Conservation (phyloP, 352 stramenopile genomes). For the Phytophthora agathidicida region DNA sequence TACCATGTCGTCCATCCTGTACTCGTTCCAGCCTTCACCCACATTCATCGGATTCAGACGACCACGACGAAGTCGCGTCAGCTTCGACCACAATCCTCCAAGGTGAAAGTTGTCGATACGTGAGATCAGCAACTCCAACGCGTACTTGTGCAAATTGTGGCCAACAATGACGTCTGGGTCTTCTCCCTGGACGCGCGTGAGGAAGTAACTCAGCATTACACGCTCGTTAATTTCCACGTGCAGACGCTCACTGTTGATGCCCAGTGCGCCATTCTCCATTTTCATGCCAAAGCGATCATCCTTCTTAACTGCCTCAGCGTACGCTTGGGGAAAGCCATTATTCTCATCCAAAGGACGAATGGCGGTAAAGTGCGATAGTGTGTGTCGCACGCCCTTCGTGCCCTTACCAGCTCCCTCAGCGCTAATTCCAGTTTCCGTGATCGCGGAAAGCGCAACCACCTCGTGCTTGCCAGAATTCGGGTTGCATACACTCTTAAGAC, state of each 20-base stretch:
- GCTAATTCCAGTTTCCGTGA: slow-evolving; percentile 80
- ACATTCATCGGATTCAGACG: slow-evolving; percentile 79
- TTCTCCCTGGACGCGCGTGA: slow-evolving; percentile 93
- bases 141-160: slow-evolving; percentile 99
- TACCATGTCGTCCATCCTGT: slow-evolving; percentile 88
- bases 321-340: slow-evolving; percentile 62
- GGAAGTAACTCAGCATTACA: slow-evolving; percentile 86
- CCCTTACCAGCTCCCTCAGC: slow-evolving; percentile 57
- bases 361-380: slow-evolving; percentile 80
- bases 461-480: slow-evolving; percentile 96
- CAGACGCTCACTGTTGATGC: slow-evolving; percentile 59
- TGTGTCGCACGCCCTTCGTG: slow-evolving; percentile 37
- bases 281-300: slow-evolving; percentile 73
- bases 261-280: slow-evolving; percentile 33
- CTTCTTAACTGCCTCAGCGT: slow-evolving; percentile 49
- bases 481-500: slow-evolving; percentile 98
- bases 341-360: slow-evolving; percentile 81
- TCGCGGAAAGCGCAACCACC: slow-evolving; percentile 88
- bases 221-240: slow-evolving; percentile 84
- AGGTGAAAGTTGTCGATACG: slow-evolving; percentile 94
- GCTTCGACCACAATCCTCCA: slow-evolving; percentile 81
- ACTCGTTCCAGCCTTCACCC: slow-evolving; percentile 89
- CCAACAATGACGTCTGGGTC: slow-evolving; percentile 99
- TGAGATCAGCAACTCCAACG: slow-evolving; percentile 97
- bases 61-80: slow-evolving; percentile 82